A percentile compares a stretch with the other conserved stretches of the same genome.
Evolutionary conservation across 192 early-diverging fungal genomes (phyloP).

Genomic region (Backusella mclennaniae): DNA sequence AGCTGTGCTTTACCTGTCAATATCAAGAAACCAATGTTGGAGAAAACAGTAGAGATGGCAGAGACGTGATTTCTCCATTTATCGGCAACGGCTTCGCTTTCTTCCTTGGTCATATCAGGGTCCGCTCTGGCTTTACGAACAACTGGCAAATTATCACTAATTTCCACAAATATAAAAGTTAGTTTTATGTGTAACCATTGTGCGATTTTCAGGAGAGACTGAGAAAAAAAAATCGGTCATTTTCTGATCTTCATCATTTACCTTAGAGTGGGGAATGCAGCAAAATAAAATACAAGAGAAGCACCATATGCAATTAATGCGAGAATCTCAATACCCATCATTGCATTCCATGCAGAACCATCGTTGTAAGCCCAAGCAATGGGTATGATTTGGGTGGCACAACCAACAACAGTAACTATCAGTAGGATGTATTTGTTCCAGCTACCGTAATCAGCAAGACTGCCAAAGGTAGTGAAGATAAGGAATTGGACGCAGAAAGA

Average conservation of each 20-base stretch:
- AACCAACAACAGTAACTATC: constrained; percentile 25
- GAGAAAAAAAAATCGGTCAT: neutral
- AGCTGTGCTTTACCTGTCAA: constrained; percentile 5
- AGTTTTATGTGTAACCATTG: neutral
- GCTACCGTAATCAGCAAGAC: constrained; percentile 33
- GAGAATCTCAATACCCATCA: constrained; percentile 33
- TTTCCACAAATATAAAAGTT: constrained; percentile 11
- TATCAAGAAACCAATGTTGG: constrained; percentile 30
- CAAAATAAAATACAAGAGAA: constrained; percentile 36
- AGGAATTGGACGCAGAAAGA: constrained; percentile 34
- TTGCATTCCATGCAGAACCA: constrained; percentile 31
- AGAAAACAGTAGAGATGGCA: constrained; percentile 33
- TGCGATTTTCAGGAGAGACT: neutral
- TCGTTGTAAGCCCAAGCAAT: constrained; percentile 27
- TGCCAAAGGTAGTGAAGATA: constrained; percentile 37
- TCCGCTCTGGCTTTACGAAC: constrained; percentile 30
- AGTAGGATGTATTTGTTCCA: constrained; percentile 32
- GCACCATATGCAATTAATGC: constrained; percentile 33
- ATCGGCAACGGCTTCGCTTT: constrained; percentile 16
- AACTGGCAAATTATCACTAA: constrained; percentile 29
- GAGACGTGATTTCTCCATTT: constrained; percentile 38
- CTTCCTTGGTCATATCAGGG: constrained; percentile 22
- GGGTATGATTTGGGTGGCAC: constrained; percentile 31
- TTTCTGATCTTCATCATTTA: constrained; percentile 4
- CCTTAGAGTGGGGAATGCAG: constrained; percentile 34